These are phyloP conservation scores for Potentilla sterilis DNA, from an alignment of 306 rosid genomes.

Conservation along the genomic window DNA sequence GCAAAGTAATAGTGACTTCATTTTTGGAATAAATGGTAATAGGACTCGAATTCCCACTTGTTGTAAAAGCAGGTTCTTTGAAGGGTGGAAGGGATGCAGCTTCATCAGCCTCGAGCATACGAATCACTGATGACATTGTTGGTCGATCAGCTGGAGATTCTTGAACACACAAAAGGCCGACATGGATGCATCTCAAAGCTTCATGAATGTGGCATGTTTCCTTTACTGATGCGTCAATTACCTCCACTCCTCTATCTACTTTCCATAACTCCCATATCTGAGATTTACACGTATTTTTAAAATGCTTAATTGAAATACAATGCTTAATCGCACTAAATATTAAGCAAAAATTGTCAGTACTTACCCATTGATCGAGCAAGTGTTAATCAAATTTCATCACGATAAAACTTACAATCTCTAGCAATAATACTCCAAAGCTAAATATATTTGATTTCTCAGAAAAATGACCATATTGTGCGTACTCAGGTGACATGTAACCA, in stretches of 20 bases:
- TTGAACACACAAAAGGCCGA: conserved; percentile 15
- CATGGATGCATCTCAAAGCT: conserved; percentile 11
- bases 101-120: background rate
- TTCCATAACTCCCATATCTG: conserved; percentile 17
- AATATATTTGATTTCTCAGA: conserved; percentile 14
- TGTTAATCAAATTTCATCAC: background rate
- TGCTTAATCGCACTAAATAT: too few relatives aligned
- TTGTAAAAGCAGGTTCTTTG: background rate
- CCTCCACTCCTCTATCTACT: conserved; percentile 30
- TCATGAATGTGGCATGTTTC: conserved; percentile 8
- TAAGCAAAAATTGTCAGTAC: too few relatives aligned
- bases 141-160: conserved; percentile 19
- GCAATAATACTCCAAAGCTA: conserved; percentile 14
- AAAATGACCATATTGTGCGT: conserved; percentile 15
- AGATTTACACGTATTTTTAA: background rate
- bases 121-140: background rate
- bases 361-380: conserved; percentile 25
- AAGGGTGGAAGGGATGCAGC: background rate
- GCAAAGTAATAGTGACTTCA: background rate
- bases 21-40: background rate
- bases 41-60: background rate
- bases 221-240: background rate
- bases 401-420: conserved; percentile 21
- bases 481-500: conserved; percentile 29
- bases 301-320: too few relatives aligned